These are phyloP conservation scores for Podospora comata DNA, from an alignment of 495 filamentous ascomycete genomes.

Conservation along the genomic window DNA sequence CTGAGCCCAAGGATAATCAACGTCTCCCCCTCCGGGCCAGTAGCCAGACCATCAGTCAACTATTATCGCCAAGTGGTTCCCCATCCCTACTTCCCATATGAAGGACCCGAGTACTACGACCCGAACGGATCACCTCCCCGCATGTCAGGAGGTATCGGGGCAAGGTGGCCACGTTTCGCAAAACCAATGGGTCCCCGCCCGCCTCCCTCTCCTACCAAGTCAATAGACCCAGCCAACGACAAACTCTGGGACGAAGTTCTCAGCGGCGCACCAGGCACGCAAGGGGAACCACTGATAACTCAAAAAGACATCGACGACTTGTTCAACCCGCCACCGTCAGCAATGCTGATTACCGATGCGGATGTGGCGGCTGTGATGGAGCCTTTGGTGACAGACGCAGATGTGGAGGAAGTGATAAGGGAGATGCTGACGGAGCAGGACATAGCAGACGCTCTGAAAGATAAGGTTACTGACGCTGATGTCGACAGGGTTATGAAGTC, in stretches of 20 bases:
- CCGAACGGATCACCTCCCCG: not conserved
- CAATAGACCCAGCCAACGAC: not conserved
- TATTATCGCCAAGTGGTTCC: not conserved
- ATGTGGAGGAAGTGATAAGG: not conserved
- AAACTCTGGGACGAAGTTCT: not conserved
- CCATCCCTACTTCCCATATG: not conserved
- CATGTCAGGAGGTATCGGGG: not conserved
- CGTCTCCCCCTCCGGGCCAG: not conserved
- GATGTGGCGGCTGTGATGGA: not conserved
- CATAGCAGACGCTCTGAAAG: not conserved
- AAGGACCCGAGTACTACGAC: not conserved
- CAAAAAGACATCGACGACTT: not conserved
- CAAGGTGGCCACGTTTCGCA: not conserved
- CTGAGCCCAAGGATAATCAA: not conserved
- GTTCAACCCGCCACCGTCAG: not conserved
- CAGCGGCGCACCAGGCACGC: not conserved
- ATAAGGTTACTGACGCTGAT: slow-evolving; percentile 1
- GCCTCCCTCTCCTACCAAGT: not conserved
- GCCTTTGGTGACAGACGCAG: not conserved
- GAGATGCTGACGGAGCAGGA: not conserved
- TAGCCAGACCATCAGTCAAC: not conserved
- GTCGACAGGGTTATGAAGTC: not conserved
- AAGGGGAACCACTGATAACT: not conserved
- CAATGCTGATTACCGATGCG: not conserved
- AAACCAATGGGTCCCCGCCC: not conserved